Evolutionary conservation across 108 stramenopile species (phyloP).

Genomic region (Aurantiochytrium sp.): DNA sequence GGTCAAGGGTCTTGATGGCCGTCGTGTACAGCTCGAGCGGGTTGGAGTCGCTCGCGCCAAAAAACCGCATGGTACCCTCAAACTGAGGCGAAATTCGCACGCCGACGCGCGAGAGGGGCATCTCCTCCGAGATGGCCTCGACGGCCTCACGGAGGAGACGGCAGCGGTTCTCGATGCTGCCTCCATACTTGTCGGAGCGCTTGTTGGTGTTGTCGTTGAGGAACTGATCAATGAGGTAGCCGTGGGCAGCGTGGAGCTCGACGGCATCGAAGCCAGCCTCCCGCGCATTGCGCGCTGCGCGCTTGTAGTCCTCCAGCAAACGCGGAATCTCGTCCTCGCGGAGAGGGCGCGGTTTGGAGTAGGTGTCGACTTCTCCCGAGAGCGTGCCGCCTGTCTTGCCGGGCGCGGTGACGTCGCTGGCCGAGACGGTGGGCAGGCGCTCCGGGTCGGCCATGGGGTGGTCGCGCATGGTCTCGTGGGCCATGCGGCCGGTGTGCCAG

Average conservation of each 20-base stretch:
- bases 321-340: background rate
- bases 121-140: conserved; percentile 61
- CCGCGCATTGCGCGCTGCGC: conserved; percentile 45
- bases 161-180: conserved; percentile 75
- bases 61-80: background rate
- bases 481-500: conserved; percentile 9
- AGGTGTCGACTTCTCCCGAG: background rate
- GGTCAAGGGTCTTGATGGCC: background rate
- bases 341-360: background rate
- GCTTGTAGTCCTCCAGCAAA: background rate
- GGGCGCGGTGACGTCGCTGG: background rate
- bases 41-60: background rate
- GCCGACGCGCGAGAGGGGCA: background rate
- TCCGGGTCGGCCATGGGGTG: background rate
- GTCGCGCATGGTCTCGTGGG: background rate
- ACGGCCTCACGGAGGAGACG: conserved; percentile 81
- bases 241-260: conserved; percentile 96
- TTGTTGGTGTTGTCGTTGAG: conserved; percentile 73
- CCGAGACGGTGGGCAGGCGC: background rate
- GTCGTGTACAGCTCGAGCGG: background rate
- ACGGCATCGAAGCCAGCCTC: conserved; percentile 91
- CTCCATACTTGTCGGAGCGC: conserved; percentile 87
- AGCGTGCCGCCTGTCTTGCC: background rate
- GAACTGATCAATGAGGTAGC: conserved; percentile 94
- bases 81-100: background rate